Percentiles rank a stretch among this genome's conserved stretches.
Evolutionary conservation across 2,329 filamentous ascomycete species (phyloP).

Genomic region (Meredithiella fracta): DNA sequence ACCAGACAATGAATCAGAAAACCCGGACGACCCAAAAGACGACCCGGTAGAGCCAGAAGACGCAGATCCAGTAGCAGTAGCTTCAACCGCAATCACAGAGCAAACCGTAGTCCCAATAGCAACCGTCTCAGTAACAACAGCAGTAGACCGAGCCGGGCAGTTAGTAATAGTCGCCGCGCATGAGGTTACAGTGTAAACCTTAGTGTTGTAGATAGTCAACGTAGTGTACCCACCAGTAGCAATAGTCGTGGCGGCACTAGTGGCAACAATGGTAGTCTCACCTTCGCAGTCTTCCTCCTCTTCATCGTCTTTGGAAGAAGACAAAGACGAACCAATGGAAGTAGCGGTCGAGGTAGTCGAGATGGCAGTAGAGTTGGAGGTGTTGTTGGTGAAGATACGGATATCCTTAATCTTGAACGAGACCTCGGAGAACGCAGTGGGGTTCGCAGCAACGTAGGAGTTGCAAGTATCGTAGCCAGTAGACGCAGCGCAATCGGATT

Average conservation of each 20-base stretch:
- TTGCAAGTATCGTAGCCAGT: constrained; percentile 20
- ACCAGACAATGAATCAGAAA: background rate
- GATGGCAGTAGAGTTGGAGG: background rate
- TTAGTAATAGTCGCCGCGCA: constrained; percentile 9
- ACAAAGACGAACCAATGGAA: background rate
- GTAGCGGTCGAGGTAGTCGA: constrained; percentile 5
- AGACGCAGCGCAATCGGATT: constrained; percentile 17
- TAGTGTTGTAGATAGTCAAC: constrained; percentile 5
- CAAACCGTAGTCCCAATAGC: constrained; percentile 38
- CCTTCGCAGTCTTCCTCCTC: constrained; percentile 2
- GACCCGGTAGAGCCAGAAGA: background rate
- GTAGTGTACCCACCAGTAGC: background rate
- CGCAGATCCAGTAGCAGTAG: constrained; percentile 28
- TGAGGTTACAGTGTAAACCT: constrained; percentile 8
- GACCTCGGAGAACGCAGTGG: constrained; percentile 21
- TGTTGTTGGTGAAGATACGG: constrained; percentile 5
- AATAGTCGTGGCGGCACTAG: background rate
- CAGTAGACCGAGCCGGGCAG: constrained; percentile 6
- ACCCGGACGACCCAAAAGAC: constrained; percentile 18
- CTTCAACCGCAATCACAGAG: constrained; percentile 2
- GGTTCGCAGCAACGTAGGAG: constrained; percentile 24
- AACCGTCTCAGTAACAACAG: constrained; percentile 2
- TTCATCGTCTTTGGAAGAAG: background rate
- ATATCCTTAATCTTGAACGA: constrained; percentile 10
- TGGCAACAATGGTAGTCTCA: background rate